Base-by-base conservation (phyloP, 176 grass and related monocot species). In the Aegilops bicornis region DNA sequence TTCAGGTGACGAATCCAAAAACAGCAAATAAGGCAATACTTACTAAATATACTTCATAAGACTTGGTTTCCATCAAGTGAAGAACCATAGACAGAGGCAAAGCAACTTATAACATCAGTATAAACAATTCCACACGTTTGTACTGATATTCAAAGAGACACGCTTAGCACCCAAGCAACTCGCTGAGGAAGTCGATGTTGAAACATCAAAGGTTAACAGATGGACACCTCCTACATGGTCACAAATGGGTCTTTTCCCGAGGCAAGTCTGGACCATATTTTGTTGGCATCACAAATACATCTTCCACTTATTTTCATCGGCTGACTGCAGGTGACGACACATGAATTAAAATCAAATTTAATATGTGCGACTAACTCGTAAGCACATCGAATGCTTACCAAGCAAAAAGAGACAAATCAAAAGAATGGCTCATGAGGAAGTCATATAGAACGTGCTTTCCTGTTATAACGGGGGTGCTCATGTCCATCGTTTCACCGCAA, bases 381-480 rank as follows among this genome's bases (percentile, higher is more conserved):
- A 70, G 11, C 19, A 70, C 33, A 22, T 70, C 0, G 68, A 70
- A 82, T 27, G 56, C 12, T 69, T 33, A 72, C 75, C 47, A 22
- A 22, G 24, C 10, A 82, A 60, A 54, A 10, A 65, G 23, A 52
- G 59, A 82, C 23, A 30, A 27, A 15, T 54, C 72, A 79, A 56
- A 82, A 64, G 20, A 84, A 83, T 63, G 64, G 4, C 39, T 70
- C 52, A 17, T 16, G 39, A 47, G 22, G 15, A 64, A 48, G 7
- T 24, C 68, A 73, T 63, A 59, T 25, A 25, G 19, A 10, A 33
- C 0, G 35, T 75, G 90, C 91, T 86, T 88, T 86, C 84, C 85
- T 64, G 93, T 95, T 87, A 98, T 88, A 62, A 98, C 95, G 30
- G 91, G 95, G 20, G 95, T 98, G 29, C 93, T 95, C 95, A 95